These are phyloP conservation scores for Penicillium canescens DNA, from an alignment of 495 filamentous ascomycete genomes.

Conservation along the genomic window DNA sequence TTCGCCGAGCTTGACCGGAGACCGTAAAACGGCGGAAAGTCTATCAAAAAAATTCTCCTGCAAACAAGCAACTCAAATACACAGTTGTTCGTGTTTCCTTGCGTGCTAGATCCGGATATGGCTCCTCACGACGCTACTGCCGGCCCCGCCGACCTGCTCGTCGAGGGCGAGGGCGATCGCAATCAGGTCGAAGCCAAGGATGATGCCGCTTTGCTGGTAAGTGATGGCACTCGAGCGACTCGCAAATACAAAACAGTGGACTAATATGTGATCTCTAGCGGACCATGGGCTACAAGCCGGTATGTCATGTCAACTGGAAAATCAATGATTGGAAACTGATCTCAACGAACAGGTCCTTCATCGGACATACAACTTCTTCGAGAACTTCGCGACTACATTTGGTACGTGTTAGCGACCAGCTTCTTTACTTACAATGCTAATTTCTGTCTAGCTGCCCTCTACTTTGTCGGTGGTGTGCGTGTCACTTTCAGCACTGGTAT, in stretches of 20 bases:
- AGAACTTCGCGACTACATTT: conserved; percentile 57
- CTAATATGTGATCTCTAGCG: conserved; percentile 23
- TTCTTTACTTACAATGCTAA: neutral
- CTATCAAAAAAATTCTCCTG: conserved; percentile 5
- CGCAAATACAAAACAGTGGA: neutral
- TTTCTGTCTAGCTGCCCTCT: conserved; percentile 45
- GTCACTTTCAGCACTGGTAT: conserved; percentile 58
- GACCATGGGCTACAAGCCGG: conserved; percentile 52
- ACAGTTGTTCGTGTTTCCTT: neutral
- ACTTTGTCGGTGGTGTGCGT: conserved; percentile 57
- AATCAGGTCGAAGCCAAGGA: conserved; percentile 35
- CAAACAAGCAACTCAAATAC: neutral
- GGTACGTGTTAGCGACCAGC: conserved; percentile 31
- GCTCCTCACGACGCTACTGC: conserved; percentile 18
- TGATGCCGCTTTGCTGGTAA: conserved; percentile 46
- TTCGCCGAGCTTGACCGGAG: conserved; percentile 8
- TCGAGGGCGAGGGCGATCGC: conserved; percentile 30
- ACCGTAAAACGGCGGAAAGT: conserved; percentile 10
- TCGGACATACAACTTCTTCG: conserved; percentile 49
- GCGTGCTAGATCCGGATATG: neutral
- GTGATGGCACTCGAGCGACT: conserved; percentile 8
- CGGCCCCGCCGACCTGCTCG: conserved; percentile 25
- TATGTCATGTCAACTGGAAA: conserved; percentile 25
- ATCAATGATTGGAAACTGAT: conserved; percentile 5
- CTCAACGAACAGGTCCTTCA: conserved; percentile 38